These are phyloP conservation scores for Aquilaria agallochum DNA, from an alignment of 441 rosid species.

Conservation along the genomic window DNA sequence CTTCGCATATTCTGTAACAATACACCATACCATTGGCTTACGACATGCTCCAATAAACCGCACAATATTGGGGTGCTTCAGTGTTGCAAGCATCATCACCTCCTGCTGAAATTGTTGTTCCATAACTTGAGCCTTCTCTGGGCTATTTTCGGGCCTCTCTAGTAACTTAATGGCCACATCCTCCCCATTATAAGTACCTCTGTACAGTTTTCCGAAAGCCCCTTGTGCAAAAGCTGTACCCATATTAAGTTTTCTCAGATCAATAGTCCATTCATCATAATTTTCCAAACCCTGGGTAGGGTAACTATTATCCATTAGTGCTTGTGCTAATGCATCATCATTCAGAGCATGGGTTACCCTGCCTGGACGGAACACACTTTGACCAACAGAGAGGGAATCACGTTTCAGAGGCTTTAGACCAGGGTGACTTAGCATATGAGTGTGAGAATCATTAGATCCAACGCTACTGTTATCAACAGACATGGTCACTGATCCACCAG, in stretches of 20 bases:
- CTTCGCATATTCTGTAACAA: conserved; percentile 93
- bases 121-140: conserved; percentile 70
- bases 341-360: conserved; percentile 69
- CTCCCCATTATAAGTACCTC: conserved; percentile 90
- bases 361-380: conserved; percentile 73
- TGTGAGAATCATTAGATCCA: conserved; percentile 82
- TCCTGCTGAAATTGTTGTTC: conserved; percentile 99
- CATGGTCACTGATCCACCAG: conserved; percentile 90
- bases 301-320: conserved; percentile 63
- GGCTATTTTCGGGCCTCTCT: conserved; percentile 76
- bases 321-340: conserved; percentile 83
- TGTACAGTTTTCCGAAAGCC: conserved; percentile 90
- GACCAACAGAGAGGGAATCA: conserved; percentile 52
- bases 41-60: conserved; percentile 90
- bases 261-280: conserved; percentile 92
- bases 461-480: conserved; percentile 88
- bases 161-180: conserved; percentile 90
- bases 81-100: conserved; percentile 86
- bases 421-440: conserved; percentile 79
- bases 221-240: conserved; percentile 96
- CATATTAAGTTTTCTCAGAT: conserved; percentile 84
- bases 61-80: conserved; percentile 87
- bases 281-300: conserved; percentile 62
- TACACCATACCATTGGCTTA: conserved; percentile 94
- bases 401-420: conserved; percentile 60